Evolutionary conservation across 2,329 filamentous ascomycete genomes (phyloP), one percentile per base, ranked within the genome.

Genomic region (Botryotinia globosa): DNA sequence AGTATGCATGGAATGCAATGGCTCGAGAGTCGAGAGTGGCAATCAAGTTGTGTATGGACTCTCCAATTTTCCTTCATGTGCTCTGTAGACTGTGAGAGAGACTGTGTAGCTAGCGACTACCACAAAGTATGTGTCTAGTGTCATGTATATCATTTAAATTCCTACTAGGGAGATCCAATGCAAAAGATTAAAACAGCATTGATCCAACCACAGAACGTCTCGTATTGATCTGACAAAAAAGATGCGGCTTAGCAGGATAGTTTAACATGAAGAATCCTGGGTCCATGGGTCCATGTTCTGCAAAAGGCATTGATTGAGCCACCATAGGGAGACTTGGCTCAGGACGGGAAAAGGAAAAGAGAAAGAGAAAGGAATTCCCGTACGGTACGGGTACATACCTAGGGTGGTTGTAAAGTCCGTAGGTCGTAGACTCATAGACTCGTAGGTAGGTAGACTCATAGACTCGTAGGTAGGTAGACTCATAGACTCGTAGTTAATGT

Each of bases 221-320:
- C 62, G 39, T 65, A 65, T 65, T 65, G 3, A 45, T 45, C 39
- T 65, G n/a, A n/a, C n/a, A n/a, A n/a, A n/a, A n/a, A 45, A 67
- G 14, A 14, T 20, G 22, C 64, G 64, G 64, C 64, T 67, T 67
- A 67, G 56, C 56, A 16, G 18, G 14, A 54, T 54, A 29, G 51
- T 2, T 54, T 29, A 32, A 29, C 59, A 62, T 18, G 5, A 18
- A 62, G 9, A 39, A 62, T 20, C 59, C 59, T n/a, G 37, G 37
- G n/a, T 22, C 34, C 64, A 25, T 67, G 64, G 37, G 20, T 22
- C 34, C 64, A 25, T 67, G 64, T 34, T 37, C 51, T 8, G 12
- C n/a, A 56, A 37, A 18, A 25, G 25, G 34, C n/a, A n/a, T 48
- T 45, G 29, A 58, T 34, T 10, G 34, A 18, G 59, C 42, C 64